These are phyloP conservation scores for Tuber aestivum DNA, from an alignment of 495 filamentous ascomycete genomes.

Conservation along the genomic window DNA sequence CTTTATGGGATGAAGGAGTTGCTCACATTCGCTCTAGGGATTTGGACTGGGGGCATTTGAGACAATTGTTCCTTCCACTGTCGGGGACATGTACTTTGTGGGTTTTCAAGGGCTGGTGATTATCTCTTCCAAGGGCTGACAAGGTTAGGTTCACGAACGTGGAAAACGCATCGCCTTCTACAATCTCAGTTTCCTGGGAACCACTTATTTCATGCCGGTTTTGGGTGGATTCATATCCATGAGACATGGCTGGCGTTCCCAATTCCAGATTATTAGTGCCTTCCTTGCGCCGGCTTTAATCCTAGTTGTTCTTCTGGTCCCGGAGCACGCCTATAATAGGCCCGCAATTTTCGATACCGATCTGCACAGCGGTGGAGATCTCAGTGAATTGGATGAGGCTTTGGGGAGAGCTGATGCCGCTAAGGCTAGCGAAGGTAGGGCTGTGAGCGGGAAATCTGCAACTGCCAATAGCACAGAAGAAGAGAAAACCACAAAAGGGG, in stretches of 20 bases:
- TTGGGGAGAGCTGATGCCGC: slow-evolving; percentile 7
- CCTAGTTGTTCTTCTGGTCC: slow-evolving; percentile 39
- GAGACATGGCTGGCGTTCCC: slow-evolving; percentile 39
- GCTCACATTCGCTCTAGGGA: slow-evolving; percentile 45
- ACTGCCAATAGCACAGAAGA: not conserved
- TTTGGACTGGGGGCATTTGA: slow-evolving; percentile 57
- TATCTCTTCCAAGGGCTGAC: not conserved
- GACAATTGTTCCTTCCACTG: slow-evolving; percentile 53
- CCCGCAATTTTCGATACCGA: slow-evolving; percentile 42
- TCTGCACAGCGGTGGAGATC: slow-evolving; percentile 16
- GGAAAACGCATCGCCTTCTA: slow-evolving; percentile 60
- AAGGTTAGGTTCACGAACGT: slow-evolving; percentile 51
- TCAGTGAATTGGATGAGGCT: slow-evolving; percentile 25
- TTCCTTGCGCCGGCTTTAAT: slow-evolving; percentile 35
- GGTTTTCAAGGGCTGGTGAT: not conserved
- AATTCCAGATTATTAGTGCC: slow-evolving; percentile 40
- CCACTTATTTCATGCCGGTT: slow-evolving; percentile 50
- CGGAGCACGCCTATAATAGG: slow-evolving; percentile 42
- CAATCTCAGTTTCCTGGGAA: slow-evolving; percentile 57
- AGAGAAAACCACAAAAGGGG: slow-evolving; percentile 11
- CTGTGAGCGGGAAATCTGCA: not conserved
- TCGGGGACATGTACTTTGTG: slow-evolving; percentile 58
- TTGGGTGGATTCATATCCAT: slow-evolving; percentile 51
- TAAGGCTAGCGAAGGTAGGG: not conserved
- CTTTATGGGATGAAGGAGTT: slow-evolving; percentile 29